Evolutionary conservation across 805 yeast genomes (phyloP).

Genomic region (Isabelozyma rhagii): DNA sequence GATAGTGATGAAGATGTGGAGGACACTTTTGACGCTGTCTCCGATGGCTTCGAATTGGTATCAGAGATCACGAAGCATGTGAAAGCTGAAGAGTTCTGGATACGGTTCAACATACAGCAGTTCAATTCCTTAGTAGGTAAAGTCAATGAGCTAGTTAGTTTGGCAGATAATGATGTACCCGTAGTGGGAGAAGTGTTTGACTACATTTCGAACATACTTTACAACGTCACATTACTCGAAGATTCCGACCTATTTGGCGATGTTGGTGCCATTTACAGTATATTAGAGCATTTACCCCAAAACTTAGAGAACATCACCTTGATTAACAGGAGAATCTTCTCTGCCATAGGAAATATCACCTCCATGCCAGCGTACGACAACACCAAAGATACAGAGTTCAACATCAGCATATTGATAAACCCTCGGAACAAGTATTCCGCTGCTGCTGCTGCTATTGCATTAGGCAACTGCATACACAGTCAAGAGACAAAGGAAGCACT

Average conservation of each 20-base stretch:
- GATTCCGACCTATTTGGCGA: conserved; percentile 2
- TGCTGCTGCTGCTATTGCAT: conserved; percentile 27
- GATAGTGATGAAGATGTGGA: conserved; percentile 1
- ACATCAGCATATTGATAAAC: conserved; percentile 9
- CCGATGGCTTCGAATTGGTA: conserved; percentile 4
- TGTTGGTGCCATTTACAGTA: conserved; percentile 5
- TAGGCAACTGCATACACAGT: conserved; percentile 34
- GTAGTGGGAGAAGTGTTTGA: conserved; percentile 9
- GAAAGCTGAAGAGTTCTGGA: neutral
- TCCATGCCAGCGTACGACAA: conserved; percentile 28
- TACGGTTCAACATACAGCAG: neutral
- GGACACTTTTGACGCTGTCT: neutral
- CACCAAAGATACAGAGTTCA: conserved; percentile 13
- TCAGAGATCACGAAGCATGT: conserved; percentile 7
- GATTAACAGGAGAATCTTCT: conserved; percentile 26
- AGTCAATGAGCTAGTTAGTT: neutral
- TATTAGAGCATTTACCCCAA: conserved; percentile 2
- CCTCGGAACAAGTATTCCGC: conserved; percentile 16
- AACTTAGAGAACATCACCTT: conserved; percentile 5
- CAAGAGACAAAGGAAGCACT: conserved; percentile 10
- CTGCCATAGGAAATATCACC: conserved; percentile 31
- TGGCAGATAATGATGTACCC: neutral
- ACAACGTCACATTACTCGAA: conserved; percentile 18
- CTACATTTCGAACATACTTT: conserved; percentile 10
- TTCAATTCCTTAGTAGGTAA: neutral